These are phyloP conservation scores for Schwanniomyces sp. DNA, from an alignment of 805 yeast species.

Conservation along the genomic window DNA sequence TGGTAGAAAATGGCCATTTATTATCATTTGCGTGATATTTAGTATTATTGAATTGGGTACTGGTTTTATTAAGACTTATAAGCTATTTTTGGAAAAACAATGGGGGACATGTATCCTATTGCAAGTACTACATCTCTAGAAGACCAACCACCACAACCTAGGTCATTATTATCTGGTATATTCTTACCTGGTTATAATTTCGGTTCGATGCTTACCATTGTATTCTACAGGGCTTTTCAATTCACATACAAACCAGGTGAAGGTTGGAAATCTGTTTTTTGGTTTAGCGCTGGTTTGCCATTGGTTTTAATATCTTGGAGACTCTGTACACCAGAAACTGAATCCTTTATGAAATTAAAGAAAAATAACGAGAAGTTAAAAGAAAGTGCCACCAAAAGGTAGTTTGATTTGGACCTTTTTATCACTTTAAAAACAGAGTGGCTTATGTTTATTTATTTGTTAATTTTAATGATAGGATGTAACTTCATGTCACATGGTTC, in stretches of 20 bases:
- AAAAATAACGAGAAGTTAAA: constrained; percentile 6
- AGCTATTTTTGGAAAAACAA: constrained; percentile 58
- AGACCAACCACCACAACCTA: constrained; percentile 51
- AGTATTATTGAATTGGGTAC: constrained; percentile 59
- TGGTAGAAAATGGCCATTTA: constrained; percentile 62
- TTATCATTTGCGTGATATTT: constrained; percentile 44
- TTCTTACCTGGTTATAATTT: constrained; percentile 81
- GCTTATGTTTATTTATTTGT: constrained; percentile 57
- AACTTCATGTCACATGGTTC: constrained; percentile 45
- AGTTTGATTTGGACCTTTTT: constrained; percentile 4
- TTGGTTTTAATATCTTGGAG: constrained; percentile 36
- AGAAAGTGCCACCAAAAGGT: constrained; percentile 1
- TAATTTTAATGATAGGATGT: constrained; percentile 46
- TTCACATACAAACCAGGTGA: constrained; percentile 47
- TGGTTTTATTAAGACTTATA: constrained; percentile 58
- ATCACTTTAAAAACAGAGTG: constrained; percentile 45
- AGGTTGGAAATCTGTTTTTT: constrained; percentile 64
- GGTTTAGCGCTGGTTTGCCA: constrained; percentile 63
- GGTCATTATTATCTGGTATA: constrained; percentile 63
- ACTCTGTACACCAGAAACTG: constrained; percentile 41
- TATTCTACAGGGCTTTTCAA: constrained; percentile 63
- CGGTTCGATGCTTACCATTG: constrained; percentile 64
- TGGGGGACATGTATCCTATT: constrained; percentile 58
- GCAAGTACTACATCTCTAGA: constrained; percentile 57
- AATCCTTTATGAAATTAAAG: constrained; percentile 45